Evolutionary conservation across 441 rosid genomes (phyloP).

Genomic region (Metrosideros polymorpha): DNA sequence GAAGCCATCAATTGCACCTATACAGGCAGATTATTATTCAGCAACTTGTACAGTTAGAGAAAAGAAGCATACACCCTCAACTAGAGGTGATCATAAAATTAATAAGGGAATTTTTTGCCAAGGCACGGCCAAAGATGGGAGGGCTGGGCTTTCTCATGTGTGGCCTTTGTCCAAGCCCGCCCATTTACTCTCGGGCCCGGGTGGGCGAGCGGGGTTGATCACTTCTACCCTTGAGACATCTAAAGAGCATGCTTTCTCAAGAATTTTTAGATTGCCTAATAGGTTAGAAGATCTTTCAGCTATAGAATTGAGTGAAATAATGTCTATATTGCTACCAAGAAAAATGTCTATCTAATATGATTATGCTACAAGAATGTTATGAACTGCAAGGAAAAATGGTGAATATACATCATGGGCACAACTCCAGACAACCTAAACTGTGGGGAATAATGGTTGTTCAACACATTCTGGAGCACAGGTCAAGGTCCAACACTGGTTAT

Average conservation of each 20-base stretch:
- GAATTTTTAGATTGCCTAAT: not conserved
- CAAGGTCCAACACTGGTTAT: not conserved
- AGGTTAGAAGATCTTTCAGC: not conserved
- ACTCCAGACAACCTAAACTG: not conserved
- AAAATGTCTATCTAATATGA: not conserved
- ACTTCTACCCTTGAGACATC: not conserved
- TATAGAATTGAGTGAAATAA: not conserved
- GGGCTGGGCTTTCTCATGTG: not conserved
- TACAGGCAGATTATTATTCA: not conserved
- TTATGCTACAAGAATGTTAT: not conserved
- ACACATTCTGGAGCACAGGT: not conserved
- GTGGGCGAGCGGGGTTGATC: not conserved
- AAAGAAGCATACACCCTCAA: not conserved
- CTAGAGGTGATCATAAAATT: not conserved
- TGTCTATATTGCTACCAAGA: not conserved
- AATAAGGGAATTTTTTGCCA: not conserved
- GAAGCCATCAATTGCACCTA: slow-evolving; percentile 78
- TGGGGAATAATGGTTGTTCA: not conserved
- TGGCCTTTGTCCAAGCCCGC: not conserved
- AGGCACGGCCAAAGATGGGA: not conserved
- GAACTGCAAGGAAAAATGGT: not conserved
- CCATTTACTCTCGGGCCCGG: not conserved
- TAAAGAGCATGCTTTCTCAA: not conserved
- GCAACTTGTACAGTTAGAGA: not conserved
- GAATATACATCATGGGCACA: not conserved